Percentiles rank a stretch among this genome's conserved stretches.
Evolutionary conservation across 192 early-diverging fungal genomes (phyloP).

Genomic region (Gryganskiella cystojenkinii): DNA sequence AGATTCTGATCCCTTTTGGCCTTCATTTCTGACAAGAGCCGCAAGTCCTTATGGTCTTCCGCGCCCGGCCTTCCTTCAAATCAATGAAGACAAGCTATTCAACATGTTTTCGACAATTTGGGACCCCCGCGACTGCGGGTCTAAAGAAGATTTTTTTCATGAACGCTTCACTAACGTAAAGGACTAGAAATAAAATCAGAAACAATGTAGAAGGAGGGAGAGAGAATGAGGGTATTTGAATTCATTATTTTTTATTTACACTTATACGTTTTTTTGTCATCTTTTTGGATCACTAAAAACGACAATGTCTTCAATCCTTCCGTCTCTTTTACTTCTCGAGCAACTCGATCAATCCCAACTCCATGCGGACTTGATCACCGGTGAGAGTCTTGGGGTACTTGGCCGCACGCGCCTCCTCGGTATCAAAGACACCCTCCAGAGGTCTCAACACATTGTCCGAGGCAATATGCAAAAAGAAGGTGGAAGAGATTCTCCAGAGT

Average conservation of each 20-base stretch:
- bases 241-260: no score
- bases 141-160: not conserved
- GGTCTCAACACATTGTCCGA: slow-evolving; percentile 71
- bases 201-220: not conserved
- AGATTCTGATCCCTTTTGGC: no score
- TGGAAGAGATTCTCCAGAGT: slow-evolving; percentile 78
- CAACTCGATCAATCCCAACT: slow-evolving; percentile 73
- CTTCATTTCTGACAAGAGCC: no score
- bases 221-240: not conserved
- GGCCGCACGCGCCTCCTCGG: slow-evolving; percentile 58
- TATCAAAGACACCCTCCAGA: slow-evolving; percentile 56
- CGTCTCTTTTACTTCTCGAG: slow-evolving; percentile 43
- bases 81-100: no score
- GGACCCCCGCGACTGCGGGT: slow-evolving; percentile 7
- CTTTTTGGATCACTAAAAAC: no score
- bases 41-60: no score
- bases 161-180: not conserved
- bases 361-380: slow-evolving; percentile 71
- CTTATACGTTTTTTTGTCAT: no score
- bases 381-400: slow-evolving; percentile 70
- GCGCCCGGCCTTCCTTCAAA: no score
- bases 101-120: no score
- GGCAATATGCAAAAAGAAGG: slow-evolving; percentile 77
- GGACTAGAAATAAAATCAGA: not conserved
- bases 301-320: no score